Conservation (phyloP, 345 rosid genomes). For the Hibiscus syriacus region DNA sequence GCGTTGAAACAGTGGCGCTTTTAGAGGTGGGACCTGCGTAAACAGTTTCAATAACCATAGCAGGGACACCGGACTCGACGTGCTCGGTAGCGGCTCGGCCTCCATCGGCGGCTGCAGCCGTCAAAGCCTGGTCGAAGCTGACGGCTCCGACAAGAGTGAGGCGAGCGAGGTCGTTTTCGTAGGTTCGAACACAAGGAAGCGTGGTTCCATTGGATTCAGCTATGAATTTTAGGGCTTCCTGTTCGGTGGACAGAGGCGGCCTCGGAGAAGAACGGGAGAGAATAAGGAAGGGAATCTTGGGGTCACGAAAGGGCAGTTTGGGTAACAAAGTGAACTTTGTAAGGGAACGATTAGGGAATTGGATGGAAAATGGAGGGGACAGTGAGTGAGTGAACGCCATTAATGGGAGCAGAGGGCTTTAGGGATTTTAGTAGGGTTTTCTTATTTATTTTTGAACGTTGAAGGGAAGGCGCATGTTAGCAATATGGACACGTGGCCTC, state of each 20-base stretch:
- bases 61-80: conserved; percentile 39
- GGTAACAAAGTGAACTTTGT: conserved; percentile 17
- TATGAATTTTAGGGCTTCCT: conserved; percentile 53
- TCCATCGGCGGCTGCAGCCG: conserved; percentile 91
- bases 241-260: conserved; percentile 32
- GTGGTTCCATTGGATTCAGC: conserved; percentile 48
- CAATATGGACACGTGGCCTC: neutral
- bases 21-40: conserved; percentile 51
- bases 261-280: conserved; percentile 24
- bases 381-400: conserved; percentile 26
- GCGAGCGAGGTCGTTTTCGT: conserved; percentile 62
- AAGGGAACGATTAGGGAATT: conserved; percentile 6
- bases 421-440: neutral
- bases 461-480: neutral
- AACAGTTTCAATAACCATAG: conserved; percentile 87
- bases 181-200: conserved; percentile 76
- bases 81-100: conserved; percentile 81
- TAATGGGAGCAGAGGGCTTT: conserved; percentile 6
- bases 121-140: conserved; percentile 66
- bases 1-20: conserved; percentile 60
- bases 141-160: conserved; percentile 75
- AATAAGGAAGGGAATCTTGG: conserved; percentile 15
- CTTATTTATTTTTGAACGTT: neutral
- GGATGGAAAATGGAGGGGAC: conserved; percentile 15
- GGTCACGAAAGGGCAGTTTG: neutral